Conservation (phyloP, 1,284 basidiomycete species). For the Ceratobasidium sp. region DNA sequence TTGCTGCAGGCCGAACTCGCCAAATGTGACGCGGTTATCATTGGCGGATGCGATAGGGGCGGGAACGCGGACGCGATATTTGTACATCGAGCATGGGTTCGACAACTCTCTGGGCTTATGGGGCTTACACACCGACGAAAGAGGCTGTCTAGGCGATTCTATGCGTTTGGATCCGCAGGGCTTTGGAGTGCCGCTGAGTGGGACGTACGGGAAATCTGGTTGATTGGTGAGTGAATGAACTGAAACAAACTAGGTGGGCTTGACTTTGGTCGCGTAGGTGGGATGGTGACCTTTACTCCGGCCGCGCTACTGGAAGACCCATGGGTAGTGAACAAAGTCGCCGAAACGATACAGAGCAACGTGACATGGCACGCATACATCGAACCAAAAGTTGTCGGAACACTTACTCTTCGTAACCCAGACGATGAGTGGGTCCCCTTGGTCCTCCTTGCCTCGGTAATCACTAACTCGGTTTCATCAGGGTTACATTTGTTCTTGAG, state of each 20-base stretch:
- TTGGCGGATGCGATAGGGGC: slow-evolving; percentile 16
- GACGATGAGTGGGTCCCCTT: slow-evolving; percentile 13
- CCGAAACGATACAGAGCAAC: slow-evolving; percentile 14
- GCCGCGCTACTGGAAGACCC: slow-evolving; percentile 35
- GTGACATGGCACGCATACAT: slow-evolving; percentile 37
- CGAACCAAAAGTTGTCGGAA: slow-evolving; percentile 23
- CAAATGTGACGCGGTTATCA: slow-evolving; percentile 6
- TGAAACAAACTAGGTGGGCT: background rate
- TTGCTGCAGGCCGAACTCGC: slow-evolving; percentile 11
- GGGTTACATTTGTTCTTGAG: slow-evolving; percentile 18
- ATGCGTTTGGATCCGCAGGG: slow-evolving; percentile 27
- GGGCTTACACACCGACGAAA: slow-evolving; percentile 23
- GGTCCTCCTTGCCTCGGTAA: background rate
- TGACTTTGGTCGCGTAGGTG: slow-evolving; percentile 10
- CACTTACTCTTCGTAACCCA: background rate
- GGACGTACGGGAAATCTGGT: slow-evolving; percentile 31
- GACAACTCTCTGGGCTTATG: background rate
- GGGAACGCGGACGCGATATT: slow-evolving; percentile 20
- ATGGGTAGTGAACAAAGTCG: slow-evolving; percentile 19
- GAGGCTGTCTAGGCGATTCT: slow-evolving; percentile 11
- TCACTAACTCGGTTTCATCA: background rate
- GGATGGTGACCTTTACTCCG: slow-evolving; percentile 39
- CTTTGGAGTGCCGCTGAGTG: slow-evolving; percentile 31
- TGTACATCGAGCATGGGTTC: slow-evolving; percentile 22
- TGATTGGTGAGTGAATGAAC: slow-evolving; percentile 15